These are phyloP conservation scores for Sporothrix brunneoviolacea DNA, from an alignment of 2,329 filamentous ascomycete genomes.

Conservation along the genomic window DNA sequence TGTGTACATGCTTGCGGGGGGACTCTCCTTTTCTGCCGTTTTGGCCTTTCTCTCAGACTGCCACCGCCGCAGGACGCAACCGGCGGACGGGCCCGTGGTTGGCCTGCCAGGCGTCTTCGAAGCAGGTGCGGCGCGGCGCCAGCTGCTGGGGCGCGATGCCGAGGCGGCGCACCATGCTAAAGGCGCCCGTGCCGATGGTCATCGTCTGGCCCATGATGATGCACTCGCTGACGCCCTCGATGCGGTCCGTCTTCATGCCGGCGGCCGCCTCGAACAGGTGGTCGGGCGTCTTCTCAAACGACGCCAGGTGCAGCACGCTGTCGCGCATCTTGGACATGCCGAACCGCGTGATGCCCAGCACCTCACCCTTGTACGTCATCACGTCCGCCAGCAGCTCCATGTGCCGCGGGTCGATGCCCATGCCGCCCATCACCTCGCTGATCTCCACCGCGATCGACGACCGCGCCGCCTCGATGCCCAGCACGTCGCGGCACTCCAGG, in stretches of 20 bases:
- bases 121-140: conserved; percentile 53
- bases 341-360: conserved; percentile 93
- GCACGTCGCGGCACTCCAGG: conserved; percentile 78
- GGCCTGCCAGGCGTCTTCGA: conserved; percentile 59
- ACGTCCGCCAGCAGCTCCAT: conserved; percentile 97
- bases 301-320: conserved; percentile 84
- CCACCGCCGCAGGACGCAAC: neutral
- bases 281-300: conserved; percentile 96
- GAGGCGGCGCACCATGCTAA: conserved; percentile 77
- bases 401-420: conserved; percentile 94
- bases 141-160: conserved; percentile 58
- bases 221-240: conserved; percentile 91
- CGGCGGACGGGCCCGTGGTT: neutral
- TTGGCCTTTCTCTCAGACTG: neutral
- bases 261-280: conserved; percentile 94
- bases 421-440: conserved; percentile 77
- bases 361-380: conserved; percentile 98
- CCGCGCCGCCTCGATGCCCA: conserved; percentile 92
- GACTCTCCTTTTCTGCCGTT: neutral
- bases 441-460: conserved; percentile 88
- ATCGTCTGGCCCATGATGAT: conserved; percentile 99
- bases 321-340: conserved; percentile 95
- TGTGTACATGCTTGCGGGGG: too few species aligned
- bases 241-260: conserved; percentile 82
- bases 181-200: conserved; percentile 81